A percentile compares a stretch with the other conserved stretches of the same genome.
These are phyloP conservation scores for Aristolochia californica DNA, from an alignment of 164 flowering plant genomes.

Conservation along the genomic window DNA sequence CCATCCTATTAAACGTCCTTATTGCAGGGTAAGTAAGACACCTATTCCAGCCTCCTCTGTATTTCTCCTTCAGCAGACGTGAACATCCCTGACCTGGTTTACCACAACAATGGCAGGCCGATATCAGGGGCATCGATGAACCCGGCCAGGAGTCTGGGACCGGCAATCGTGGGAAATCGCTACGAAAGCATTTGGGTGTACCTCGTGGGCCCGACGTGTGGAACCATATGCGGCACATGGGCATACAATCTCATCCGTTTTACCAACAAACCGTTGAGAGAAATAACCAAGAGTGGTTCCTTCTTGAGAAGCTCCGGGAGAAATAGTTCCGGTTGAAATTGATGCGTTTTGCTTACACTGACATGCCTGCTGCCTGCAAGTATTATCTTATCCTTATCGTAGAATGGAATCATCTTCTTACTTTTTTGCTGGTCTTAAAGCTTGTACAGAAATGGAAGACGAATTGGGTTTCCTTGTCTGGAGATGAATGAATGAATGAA, in stretches of 20 bases:
- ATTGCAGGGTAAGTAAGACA: slow-evolving; percentile 47
- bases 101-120: slow-evolving; percentile 32
- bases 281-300: slow-evolving; percentile 46
- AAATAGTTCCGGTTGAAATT: not conserved
- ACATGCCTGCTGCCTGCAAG: too few relatives aligned
- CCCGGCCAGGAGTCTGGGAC: slow-evolving; percentile 93
- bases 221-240: slow-evolving; percentile 68
- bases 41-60: not conserved
- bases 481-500: too few relatives aligned
- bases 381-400: too few relatives aligned
- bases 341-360: not conserved
- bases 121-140: slow-evolving; percentile 94
- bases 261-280: slow-evolving; percentile 66
- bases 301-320: slow-evolving; percentile 13
- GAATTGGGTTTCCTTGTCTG: too few relatives aligned
- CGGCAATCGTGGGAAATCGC: slow-evolving; percentile 47
- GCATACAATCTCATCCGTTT: slow-evolving; percentile 66
- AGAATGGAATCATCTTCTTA: too few relatives aligned
- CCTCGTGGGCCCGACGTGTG: slow-evolving; percentile 43
- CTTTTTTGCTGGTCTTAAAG: too few relatives aligned
- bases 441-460: too few relatives aligned
- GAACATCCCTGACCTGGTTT: not conserved
- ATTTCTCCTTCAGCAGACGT: not conserved
- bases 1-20: slow-evolving; percentile 59
- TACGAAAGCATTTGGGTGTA: slow-evolving; percentile 68